Evolutionary conservation across 1,284 basidiomycete genomes (phyloP), one percentile per base, ranked within the genome.

Genomic region (Laetiporus sulphureus): DNA sequence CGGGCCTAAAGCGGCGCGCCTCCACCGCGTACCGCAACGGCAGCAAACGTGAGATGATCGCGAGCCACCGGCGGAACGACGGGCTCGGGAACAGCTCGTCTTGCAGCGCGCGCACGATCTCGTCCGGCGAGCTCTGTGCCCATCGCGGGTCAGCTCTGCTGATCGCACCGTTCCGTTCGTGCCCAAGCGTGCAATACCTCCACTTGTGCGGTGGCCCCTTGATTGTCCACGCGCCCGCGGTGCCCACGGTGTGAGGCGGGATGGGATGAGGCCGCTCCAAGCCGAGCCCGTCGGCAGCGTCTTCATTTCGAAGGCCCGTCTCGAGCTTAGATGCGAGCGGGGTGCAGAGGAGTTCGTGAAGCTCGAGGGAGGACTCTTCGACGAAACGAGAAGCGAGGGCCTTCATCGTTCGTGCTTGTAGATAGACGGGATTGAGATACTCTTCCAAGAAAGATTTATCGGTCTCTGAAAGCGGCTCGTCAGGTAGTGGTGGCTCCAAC

Each of bases 121-220:
- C 68, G 49, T 75, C 68, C n/a, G 72, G 67, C 13, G 73, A 72
- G 19, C 65, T 62, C 41, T 73, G 68, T 36, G 75, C 73, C 34
- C 71, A 68, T 29, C 71, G 70, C 31, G 75, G 76, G 23, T 65
- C 64, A 32, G 75, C 72, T 10, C 67, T 56, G 47, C 42, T 45
- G 39, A 41, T 38, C 40, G 48, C 52, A 7, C 50, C 48, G 8
- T 37, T 39, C 19, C 53, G 47, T 29, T 52, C 53, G 23, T 31
- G 30, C 32, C 25, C 39, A 21, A 92, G 79, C 2, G 74, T 72
- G 54, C 88, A 84, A 67, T 93, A 98, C 25, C 95, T 87, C 73
- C 91, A 90, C 64, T 94, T 92, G 64, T 95, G 92, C 21, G 94
- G 89, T 5, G 95, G 95, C 2, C 94, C 93, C 51, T 79, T 77